Conservation (phyloP, 164 flowering plant genomes). For the Dillenia suffruticosa region DNA sequence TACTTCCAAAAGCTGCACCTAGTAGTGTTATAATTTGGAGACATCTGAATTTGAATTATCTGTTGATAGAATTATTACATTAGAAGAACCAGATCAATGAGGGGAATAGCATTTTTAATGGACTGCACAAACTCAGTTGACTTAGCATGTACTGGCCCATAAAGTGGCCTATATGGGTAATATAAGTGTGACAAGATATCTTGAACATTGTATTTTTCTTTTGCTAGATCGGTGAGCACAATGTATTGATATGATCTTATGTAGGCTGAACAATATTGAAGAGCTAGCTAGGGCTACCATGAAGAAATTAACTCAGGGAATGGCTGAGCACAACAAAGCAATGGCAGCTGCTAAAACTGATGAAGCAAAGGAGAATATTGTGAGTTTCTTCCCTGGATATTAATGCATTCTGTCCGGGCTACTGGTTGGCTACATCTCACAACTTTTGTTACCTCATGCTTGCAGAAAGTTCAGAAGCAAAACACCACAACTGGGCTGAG, state of each 20-base stretch:
- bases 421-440: conserved; percentile 7
- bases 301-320: conserved; percentile 85
- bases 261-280: conserved; percentile 77
- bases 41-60: no score
- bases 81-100: no score
- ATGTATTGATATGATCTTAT: background rate
- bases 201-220: no score
- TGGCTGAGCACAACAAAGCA: conserved; percentile 81
- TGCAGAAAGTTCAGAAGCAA: conserved; percentile 78
- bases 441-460: background rate
- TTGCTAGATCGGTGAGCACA: no score
- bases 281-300: conserved; percentile 73
- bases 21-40: no score
- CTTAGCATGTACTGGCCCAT: no score
- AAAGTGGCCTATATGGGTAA: no score
- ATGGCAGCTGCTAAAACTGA: conserved; percentile 84
- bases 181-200: no score
- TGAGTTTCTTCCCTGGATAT: conserved; percentile 32
- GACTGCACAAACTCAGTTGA: no score
- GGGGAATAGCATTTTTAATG: no score
- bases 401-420: background rate
- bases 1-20: no score
- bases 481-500: conserved; percentile 77
- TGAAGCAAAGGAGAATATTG: conserved; percentile 67
- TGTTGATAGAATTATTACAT: no score